Base-by-base conservation (phyloP, 116 monocot genomes). In the Posidonia oceanica region DNA sequence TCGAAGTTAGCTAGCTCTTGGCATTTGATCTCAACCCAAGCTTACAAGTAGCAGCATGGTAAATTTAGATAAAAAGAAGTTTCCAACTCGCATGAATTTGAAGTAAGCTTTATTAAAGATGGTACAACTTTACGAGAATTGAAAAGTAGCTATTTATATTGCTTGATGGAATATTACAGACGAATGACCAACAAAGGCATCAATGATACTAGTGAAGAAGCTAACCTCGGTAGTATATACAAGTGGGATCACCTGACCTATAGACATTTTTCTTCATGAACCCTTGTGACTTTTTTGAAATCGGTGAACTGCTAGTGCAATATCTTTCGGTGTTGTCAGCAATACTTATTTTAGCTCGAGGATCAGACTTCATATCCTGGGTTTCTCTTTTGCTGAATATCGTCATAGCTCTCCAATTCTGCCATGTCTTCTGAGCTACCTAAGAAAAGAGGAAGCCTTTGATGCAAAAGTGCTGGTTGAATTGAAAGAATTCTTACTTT, bases 301-400 rank as follows among this genome's bases (percentile, higher is more conserved):
- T 37, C 37, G 23, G 5, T 36, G 14, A 36, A 63, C 36, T 29
- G 23, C 36, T 63, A 36, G 3, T 65, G 40, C 40, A 39, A 8
- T 13, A 40, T 20, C 15, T 17, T 7, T 42, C n/a, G 14, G 15
- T 68, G 53, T 15, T 44, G 52, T 57, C n/a, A 71, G n/a, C 37
- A 59, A 71, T 38, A 39, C 3, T 12, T 10, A 23, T 3, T 23
- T 67, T 39, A 44, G 10, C 58, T 42, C 36, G 15, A 16, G 7
- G 12, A 68, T 97, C 83, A 97, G 36, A 97, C 85, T 72, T 91
- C 87, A 79, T 97, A 97, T 23, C 96, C 96, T 70, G 96, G 96
- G 79, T 97, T 91, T 52, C 89, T 74, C 80, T 85, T 97, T 73
- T 91, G 96, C 59, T 97, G 96, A 69, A 97, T 85, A 66, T 85